Evolutionary conservation across 164 flowering plant species (phyloP), one percentile per base, ranked within the genome.

Genomic region (Saururus chinensis): DNA sequence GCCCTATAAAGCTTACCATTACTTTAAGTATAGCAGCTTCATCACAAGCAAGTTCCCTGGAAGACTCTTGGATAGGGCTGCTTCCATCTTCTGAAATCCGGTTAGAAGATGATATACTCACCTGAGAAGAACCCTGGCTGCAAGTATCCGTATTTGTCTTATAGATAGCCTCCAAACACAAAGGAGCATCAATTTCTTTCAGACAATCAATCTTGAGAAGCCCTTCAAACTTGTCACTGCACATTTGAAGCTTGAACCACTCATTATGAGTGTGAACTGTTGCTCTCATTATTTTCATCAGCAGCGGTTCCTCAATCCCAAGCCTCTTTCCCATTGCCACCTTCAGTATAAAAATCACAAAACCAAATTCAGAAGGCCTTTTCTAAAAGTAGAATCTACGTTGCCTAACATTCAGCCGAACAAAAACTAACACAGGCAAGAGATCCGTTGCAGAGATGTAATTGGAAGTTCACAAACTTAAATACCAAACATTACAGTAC

Each of bases 1-100:
- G 37, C 37, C 37, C 17, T 45, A n/a, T 16, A 62, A 1, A 61
- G 77, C 96, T 87, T 66, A 95, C 99, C 99, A 95, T 95, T 26
- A 95, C 99, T 84, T 95, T 95, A 4, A 95, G 82, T 54, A 95
- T 89, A 53, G 98, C 95, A 76, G 64, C 77, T 78, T 95, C 99
- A 70, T 95, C 99, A 69, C 85, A 87, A 19, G 71, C 45, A 54
- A 75, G 63, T 52, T 89, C 96, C 59, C 75, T 66, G 6, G 96
- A 78, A 56, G 92, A 80, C 53, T 63, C 79, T 73, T 84, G 96
- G 60, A 77, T 66, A 8, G 87, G 89, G 67, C 96, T 90, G 77
- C 74, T 75, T 51, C 87, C 81, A 75, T 89, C 95, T 73, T 88
- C 96, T 16, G 76, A 72, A 62, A 71, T 65, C 70, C 77, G 79